These are phyloP conservation scores for Chaetomiaceae sp. DNA, from an alignment of 2,329 filamentous ascomycete genomes.

Conservation along the genomic window DNA sequence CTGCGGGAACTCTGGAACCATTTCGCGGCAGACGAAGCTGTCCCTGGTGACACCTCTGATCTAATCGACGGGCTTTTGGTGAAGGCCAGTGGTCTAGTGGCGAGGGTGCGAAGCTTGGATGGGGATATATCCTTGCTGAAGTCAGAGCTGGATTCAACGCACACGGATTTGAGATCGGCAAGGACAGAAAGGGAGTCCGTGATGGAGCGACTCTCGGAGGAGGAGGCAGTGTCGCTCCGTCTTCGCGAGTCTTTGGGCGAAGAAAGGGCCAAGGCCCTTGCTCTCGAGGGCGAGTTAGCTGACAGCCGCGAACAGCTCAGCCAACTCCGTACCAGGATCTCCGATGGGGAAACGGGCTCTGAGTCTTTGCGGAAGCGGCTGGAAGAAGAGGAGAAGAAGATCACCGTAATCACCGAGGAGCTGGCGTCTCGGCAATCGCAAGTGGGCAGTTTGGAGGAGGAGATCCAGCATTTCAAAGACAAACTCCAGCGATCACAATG, in stretches of 20 bases:
- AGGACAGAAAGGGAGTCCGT: constrained; percentile 52
- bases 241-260: constrained; percentile 50
- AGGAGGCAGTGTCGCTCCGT: constrained; percentile 48
- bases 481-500: constrained; percentile 53
- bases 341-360: constrained; percentile 78
- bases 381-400: constrained; percentile 68
- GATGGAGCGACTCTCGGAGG: constrained; percentile 47
- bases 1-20: constrained; percentile 57
- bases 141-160: constrained; percentile 58
- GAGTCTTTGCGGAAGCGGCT: constrained; percentile 71
- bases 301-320: constrained; percentile 66
- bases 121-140: constrained; percentile 55
- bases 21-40: constrained; percentile 47
- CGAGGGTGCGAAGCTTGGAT: constrained; percentile 56
- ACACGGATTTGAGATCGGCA: constrained; percentile 49
- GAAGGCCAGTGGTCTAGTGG: constrained; percentile 53
- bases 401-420: constrained; percentile 62
- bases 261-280: constrained; percentile 49
- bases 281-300: constrained; percentile 52
- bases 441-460: constrained; percentile 69
- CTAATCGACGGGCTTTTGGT: constrained; percentile 57
- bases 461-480: constrained; percentile 63
- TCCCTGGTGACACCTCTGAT: constrained; percentile 52
- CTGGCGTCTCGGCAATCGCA: constrained; percentile 72
- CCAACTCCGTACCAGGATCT: constrained; percentile 64